Percentiles rank a stretch among this genome's conserved stretches.
Conservation (phyloP, 257 asterid genomes). For the Linderniella brevidens region DNA sequence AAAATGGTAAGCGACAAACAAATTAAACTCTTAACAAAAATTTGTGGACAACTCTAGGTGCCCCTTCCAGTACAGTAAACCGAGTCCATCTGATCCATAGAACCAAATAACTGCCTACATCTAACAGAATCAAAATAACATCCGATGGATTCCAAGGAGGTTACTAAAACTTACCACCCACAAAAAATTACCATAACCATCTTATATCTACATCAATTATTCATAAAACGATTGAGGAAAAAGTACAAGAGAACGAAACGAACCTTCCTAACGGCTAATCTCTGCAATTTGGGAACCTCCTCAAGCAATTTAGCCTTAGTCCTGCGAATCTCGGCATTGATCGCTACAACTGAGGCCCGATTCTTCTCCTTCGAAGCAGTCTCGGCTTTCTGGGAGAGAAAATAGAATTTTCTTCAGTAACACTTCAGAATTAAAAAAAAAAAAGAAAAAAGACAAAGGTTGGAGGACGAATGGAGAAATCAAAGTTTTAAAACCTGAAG, state of each 20-base stretch:
- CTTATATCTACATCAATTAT: too few species aligned
- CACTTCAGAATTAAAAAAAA: not conserved
- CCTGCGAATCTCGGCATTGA: conserved; percentile 86
- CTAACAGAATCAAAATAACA: too few species aligned
- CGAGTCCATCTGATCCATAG: too few species aligned
- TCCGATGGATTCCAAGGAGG: too few species aligned
- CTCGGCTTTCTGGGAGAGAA: conserved; percentile 58
- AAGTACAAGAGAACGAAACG: not conserved
- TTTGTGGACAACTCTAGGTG: too few species aligned
- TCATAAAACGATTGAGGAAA: too few species aligned
- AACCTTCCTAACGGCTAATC: conserved; percentile 81
- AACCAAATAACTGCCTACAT: too few species aligned
- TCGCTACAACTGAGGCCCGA: conserved; percentile 79
- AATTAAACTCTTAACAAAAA: too few species aligned
- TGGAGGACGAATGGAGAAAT: not conserved
- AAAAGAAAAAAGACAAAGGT: not conserved
- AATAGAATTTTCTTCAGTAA: not conserved
- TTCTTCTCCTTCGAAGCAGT: conserved; percentile 57
- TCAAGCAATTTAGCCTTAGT: conserved; percentile 75
- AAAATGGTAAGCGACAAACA: too few species aligned
- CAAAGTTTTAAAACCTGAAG: conserved; percentile 36
- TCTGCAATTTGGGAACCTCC: conserved; percentile 87
- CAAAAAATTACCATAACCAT: too few species aligned
- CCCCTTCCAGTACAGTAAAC: too few species aligned
- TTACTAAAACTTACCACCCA: too few species aligned